These are phyloP conservation scores for Gossypium herbaceum DNA, from an alignment of 345 rosid species.

Conservation along the genomic window DNA sequence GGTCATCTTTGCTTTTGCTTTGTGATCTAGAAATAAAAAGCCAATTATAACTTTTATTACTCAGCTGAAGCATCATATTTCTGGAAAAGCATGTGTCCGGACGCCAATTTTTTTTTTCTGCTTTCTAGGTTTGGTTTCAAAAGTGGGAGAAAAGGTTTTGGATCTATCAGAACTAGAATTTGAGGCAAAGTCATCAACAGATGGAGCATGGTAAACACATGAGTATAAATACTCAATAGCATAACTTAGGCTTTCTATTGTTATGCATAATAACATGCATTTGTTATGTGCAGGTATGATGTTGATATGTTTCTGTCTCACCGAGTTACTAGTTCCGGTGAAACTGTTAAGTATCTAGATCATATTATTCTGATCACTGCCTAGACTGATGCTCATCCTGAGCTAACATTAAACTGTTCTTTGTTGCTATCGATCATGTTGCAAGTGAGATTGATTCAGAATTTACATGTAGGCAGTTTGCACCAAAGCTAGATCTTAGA, in stretches of 20 bases:
- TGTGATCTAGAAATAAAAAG: neutral
- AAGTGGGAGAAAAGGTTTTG: conserved; percentile 30
- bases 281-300: conserved; percentile 53
- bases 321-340: conserved; percentile 44
- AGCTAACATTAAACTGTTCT: neutral
- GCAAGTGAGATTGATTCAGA: neutral
- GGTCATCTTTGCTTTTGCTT: neutral
- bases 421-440: neutral
- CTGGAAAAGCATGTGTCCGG: neutral
- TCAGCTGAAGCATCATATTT: neutral
- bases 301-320: conserved; percentile 50
- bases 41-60: neutral
- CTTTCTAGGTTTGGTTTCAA: conserved; percentile 1
- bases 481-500: neutral
- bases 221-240: neutral
- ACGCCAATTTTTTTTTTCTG: neutral
- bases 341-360: conserved; percentile 49
- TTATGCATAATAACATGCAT: neutral
- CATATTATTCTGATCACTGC: neutral
- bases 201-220: conserved; percentile 55
- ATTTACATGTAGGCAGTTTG: neutral
- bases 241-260: neutral
- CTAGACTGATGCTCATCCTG: neutral
- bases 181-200: conserved; percentile 70
- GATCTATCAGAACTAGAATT: conserved; percentile 45